These are phyloP conservation scores for Rosa lucieae DNA, from an alignment of 306 rosid genomes.

Conservation along the genomic window DNA sequence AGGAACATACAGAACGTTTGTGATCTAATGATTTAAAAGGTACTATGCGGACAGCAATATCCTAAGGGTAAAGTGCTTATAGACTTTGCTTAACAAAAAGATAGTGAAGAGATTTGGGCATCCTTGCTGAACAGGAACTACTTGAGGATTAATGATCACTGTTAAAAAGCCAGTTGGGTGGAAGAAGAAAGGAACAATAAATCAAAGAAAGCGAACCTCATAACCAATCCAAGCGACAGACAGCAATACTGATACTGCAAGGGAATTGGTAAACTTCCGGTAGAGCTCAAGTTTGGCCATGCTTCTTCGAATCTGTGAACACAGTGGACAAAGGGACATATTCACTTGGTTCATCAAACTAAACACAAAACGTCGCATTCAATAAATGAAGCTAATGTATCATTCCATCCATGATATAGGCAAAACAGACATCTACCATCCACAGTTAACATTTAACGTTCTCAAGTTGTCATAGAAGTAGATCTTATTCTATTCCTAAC, in stretches of 20 bases:
- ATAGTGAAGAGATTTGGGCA: neutral
- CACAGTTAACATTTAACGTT: neutral
- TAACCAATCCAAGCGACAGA: constrained; percentile 75
- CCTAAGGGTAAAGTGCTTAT: neutral
- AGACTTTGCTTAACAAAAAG: neutral
- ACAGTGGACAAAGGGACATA: constrained; percentile 11
- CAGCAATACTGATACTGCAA: constrained; percentile 70
- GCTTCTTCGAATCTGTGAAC: constrained; percentile 57
- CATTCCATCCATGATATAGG: neutral
- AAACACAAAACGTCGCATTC: neutral
- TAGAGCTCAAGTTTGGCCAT: constrained; percentile 69
- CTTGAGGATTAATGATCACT: constrained; percentile 3
- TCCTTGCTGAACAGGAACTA: constrained; percentile 4
- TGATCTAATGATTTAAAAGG: neutral
- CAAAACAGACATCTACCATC: neutral
- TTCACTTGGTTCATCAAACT: constrained; percentile 11
- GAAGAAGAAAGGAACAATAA: neutral
- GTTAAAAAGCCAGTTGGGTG: constrained; percentile 3
- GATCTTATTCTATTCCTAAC: neutral
- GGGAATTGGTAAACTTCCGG: constrained; percentile 75
- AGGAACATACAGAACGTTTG: neutral
- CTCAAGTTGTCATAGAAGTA: neutral
- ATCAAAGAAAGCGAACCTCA: constrained; percentile 48
- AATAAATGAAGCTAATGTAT: neutral
- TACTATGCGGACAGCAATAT: too few species aligned